Conservation (phyloP, 768 basidiomycete genomes). For the Podaxis pistillaris region DNA sequence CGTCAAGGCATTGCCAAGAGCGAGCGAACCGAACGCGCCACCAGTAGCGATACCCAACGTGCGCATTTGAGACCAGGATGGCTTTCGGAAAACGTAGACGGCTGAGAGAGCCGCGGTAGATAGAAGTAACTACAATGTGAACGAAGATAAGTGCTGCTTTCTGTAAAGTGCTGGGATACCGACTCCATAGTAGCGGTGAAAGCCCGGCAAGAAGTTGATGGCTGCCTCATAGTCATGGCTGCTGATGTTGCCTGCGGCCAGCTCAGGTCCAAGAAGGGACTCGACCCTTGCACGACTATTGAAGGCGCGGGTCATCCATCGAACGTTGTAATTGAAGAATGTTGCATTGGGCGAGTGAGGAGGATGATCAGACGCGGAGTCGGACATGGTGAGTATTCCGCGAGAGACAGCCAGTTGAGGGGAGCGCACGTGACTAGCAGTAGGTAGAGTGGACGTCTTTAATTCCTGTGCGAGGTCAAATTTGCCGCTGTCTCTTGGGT, state of each 20-base stretch:
- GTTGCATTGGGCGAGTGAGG: neutral
- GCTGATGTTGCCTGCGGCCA: slow-evolving; percentile 48
- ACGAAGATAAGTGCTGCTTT: neutral
- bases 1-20: slow-evolving; percentile 27
- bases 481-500: neutral
- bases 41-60: slow-evolving; percentile 14
- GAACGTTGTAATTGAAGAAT: slow-evolving; percentile 27
- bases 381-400: slow-evolving; percentile 1
- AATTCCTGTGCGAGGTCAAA: neutral
- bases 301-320: slow-evolving; percentile 45
- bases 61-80: slow-evolving; percentile 10
- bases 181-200: slow-evolving; percentile 38
- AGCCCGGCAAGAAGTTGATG: slow-evolving; percentile 49
- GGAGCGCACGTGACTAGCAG: neutral
- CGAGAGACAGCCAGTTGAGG: neutral
- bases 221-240: slow-evolving; percentile 57
- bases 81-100: slow-evolving; percentile 9
- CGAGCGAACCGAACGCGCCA: slow-evolving; percentile 27
- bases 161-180: slow-evolving; percentile 16
- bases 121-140: slow-evolving; percentile 1
- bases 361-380: neutral
- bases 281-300: slow-evolving; percentile 37
- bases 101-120: slow-evolving; percentile 2
- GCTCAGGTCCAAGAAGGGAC: slow-evolving; percentile 50
- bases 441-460: neutral